Percentiles rank a stretch among this genome's conserved stretches.
phyloP scores from a whole-genome alignment of 305 asterid species.

The Fraxinus sp. region DNA sequence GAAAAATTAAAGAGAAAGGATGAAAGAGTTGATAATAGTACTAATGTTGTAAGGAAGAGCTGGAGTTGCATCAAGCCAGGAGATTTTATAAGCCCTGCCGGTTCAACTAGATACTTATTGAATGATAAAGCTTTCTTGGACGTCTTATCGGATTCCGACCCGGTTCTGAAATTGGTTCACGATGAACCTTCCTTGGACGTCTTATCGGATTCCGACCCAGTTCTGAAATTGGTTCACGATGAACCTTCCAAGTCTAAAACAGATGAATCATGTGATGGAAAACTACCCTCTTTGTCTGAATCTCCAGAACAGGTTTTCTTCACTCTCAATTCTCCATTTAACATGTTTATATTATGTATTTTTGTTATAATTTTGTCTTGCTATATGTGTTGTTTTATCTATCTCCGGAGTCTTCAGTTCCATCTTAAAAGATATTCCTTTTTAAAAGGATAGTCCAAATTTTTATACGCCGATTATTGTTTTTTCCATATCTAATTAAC shows the following conservation, averaged over 20 bases:
- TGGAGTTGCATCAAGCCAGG: conserved; percentile 65
- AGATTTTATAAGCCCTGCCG: conserved; percentile 68
- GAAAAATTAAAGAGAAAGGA: background rate
- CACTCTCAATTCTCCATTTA: background rate
- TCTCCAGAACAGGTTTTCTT: conserved; percentile 49
- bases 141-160: conserved; percentile 42
- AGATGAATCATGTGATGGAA: conserved; percentile 26
- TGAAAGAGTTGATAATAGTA: background rate
- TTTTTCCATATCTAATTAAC: background rate
- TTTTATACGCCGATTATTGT: background rate
- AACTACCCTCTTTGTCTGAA: conserved; percentile 22
- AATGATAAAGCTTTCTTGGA: conserved; percentile 44
- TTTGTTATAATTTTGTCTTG: background rate
- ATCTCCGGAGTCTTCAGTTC: background rate
- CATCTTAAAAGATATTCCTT: background rate
- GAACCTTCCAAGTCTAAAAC: conserved; percentile 5
- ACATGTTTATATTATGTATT: background rate
- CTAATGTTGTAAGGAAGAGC: conserved; percentile 29
- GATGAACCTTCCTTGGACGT: conserved; percentile 17
- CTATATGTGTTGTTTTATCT: background rate
- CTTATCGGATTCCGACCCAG: no score
- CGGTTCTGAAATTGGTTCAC: conserved; percentile 27
- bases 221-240: no score
- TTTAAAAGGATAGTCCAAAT: background rate
- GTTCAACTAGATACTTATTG: conserved; percentile 66